Conservation (phyloP, 257 asterid species). For the Forsythia viridissima region DNA sequence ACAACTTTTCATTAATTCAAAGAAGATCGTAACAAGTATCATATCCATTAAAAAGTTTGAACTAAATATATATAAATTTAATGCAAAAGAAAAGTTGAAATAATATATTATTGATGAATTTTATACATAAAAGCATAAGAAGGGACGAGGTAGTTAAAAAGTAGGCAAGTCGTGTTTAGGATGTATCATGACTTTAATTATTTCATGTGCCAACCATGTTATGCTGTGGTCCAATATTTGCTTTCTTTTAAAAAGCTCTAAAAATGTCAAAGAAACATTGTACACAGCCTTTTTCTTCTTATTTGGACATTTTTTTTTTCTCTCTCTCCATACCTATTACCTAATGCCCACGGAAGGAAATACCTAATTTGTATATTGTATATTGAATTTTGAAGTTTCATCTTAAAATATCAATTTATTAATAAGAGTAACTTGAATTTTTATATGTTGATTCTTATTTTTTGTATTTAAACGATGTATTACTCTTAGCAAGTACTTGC, state of each 20-base stretch:
- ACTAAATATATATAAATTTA: background rate
- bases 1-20: background rate
- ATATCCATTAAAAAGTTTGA: background rate
- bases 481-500: too few relatives aligned
- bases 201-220: slow-evolving; percentile 37
- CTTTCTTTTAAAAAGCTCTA: background rate
- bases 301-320: background rate
- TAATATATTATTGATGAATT: background rate
- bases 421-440: too few relatives aligned
- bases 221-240: slow-evolving; percentile 35
- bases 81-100: background rate
- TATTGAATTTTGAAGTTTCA: too few relatives aligned
- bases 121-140: background rate
- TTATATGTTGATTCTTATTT: too few relatives aligned
- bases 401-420: too few relatives aligned
- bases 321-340: background rate
- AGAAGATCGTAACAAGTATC: background rate
- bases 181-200: slow-evolving; percentile 23
- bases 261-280: background rate
- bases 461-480: too few relatives aligned
- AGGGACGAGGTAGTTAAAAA: background rate
- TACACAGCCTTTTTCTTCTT: background rate
- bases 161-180: background rate
- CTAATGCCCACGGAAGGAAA: background rate
- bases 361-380: background rate